A percentile compares a stretch with the other conserved stretches of the same genome.
Conservation (phyloP, 2,329 filamentous ascomycete species). For the Penicillium sp. region DNA sequence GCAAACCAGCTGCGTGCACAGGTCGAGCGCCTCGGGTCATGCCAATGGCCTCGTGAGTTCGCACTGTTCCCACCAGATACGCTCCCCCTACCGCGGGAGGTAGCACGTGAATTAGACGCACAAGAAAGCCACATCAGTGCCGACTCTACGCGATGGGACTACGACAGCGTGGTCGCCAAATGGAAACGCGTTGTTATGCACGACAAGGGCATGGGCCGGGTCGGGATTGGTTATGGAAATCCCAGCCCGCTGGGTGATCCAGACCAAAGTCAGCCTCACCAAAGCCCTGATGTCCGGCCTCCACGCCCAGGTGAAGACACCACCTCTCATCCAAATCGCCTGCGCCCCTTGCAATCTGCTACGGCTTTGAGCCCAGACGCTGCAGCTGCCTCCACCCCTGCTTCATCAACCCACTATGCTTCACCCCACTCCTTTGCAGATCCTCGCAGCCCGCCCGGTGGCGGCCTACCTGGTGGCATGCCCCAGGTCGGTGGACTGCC, state of each 20-base stretch:
- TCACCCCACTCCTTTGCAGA: constrained; percentile 35
- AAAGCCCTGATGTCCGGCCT: constrained; percentile 19
- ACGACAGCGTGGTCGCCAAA: constrained; percentile 49
- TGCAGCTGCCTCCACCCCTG: constrained; percentile 27
- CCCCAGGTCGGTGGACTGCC: constrained; percentile 14
- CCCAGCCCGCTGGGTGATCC: constrained; percentile 11
- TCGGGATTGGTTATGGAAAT: constrained; percentile 33
- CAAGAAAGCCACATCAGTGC: constrained; percentile 38
- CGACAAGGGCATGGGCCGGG: constrained; percentile 44
- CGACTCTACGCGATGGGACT: constrained; percentile 47
- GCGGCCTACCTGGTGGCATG: constrained; percentile 16
- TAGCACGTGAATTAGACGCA: constrained; percentile 40
- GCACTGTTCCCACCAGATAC: constrained; percentile 49
- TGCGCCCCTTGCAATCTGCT: constrained; percentile 24
- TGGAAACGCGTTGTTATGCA: constrained; percentile 52
- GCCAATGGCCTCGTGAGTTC: constrained; percentile 52
- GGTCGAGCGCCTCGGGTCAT: constrained; percentile 47
- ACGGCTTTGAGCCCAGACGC: constrained; percentile 30
- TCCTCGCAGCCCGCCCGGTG: constrained; percentile 19
- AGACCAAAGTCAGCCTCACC: constrained; percentile 13
- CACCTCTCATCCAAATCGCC: constrained; percentile 23
- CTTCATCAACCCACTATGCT: constrained; percentile 30
- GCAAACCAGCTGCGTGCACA: constrained; percentile 50
- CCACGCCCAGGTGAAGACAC: constrained; percentile 27
- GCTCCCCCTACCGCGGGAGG: constrained; percentile 41